Conservation (phyloP, 2,329 filamentous ascomycete species). For the Fusarium hostae region DNA sequence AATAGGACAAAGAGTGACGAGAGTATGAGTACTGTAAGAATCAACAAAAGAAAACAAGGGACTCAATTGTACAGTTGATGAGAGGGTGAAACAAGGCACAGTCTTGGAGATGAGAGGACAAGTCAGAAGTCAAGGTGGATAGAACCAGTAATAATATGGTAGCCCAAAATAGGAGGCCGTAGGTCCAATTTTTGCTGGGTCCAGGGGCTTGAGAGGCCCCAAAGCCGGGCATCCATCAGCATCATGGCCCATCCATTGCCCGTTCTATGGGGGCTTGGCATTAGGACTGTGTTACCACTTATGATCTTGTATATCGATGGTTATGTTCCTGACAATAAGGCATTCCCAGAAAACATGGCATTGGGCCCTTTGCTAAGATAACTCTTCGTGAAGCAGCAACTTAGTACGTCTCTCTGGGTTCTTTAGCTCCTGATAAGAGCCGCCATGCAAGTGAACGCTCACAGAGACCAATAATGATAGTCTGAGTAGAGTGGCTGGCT, state of each 20-base stretch:
- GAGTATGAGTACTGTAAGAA: background rate
- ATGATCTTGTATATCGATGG: background rate
- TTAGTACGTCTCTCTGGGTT: background rate
- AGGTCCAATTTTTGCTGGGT: constrained; percentile 37
- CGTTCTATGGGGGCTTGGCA: constrained; percentile 15
- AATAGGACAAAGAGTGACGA: constrained; percentile 17
- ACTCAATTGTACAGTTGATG: constrained; percentile 29
- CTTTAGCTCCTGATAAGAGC: background rate
- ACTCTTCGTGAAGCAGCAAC: background rate
- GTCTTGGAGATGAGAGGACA: constrained; percentile 43
- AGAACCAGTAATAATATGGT: constrained; percentile 29
- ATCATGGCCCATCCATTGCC: constrained; percentile 5
- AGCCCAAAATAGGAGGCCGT: constrained; percentile 34
- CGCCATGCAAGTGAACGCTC: background rate
- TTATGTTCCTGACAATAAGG: constrained; percentile 18
- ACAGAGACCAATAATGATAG: constrained; percentile 8
- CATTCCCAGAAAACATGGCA: background rate
- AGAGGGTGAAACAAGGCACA: constrained; percentile 36
- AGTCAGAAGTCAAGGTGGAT: constrained; percentile 32
- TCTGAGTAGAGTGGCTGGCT: constrained; percentile 7
- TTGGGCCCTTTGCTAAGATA: background rate
- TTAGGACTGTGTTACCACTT: background rate
- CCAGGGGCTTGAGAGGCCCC: constrained; percentile 40
- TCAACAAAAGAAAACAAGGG: constrained; percentile 17
- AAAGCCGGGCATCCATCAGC: constrained; percentile 27